Percentiles rank a stretch among this genome's conserved stretches.
Evolutionary conservation across 2,329 filamentous ascomycete genomes (phyloP).

Genomic region (Monosporascus sp.): DNA sequence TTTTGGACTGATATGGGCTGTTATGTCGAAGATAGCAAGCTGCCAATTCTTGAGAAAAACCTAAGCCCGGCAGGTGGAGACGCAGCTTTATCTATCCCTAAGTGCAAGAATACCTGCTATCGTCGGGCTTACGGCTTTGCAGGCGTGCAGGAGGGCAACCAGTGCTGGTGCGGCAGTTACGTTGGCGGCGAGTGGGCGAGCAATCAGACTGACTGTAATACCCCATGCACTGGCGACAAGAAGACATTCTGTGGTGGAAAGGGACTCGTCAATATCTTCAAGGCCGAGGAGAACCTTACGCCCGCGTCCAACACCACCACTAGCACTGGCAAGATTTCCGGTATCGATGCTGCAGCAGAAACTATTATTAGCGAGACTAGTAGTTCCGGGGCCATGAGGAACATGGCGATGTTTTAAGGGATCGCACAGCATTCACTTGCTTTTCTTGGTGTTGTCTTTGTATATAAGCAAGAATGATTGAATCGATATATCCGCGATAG

Average conservation of each 20-base stretch:
- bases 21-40: constrained; percentile 31
- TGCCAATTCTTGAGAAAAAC: constrained; percentile 25
- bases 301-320: not conserved
- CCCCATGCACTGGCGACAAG: constrained; percentile 28
- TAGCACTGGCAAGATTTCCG: not conserved
- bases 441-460: too few species aligned
- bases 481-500: too few species aligned
- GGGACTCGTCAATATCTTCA: constrained; percentile 25
- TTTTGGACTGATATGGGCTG: constrained; percentile 30
- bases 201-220: constrained; percentile 22
- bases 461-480: too few species aligned
- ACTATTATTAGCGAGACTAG: constrained; percentile 2
- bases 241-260: constrained; percentile 29
- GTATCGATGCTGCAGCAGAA: not conserved
- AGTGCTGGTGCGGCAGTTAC: constrained; percentile 36
- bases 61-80: constrained; percentile 20
- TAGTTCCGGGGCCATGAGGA: constrained; percentile 2
- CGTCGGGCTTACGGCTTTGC: constrained; percentile 31
- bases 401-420: not conserved
- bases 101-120: constrained; percentile 32
- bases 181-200: constrained; percentile 12
- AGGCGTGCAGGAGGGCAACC: constrained; percentile 31
- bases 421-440: too few species aligned
- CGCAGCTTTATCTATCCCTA: constrained; percentile 25
- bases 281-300: constrained; percentile 2